These are phyloP conservation scores for Euphorbia corollata DNA, from an alignment of 441 rosid genomes.

Conservation along the genomic window DNA sequence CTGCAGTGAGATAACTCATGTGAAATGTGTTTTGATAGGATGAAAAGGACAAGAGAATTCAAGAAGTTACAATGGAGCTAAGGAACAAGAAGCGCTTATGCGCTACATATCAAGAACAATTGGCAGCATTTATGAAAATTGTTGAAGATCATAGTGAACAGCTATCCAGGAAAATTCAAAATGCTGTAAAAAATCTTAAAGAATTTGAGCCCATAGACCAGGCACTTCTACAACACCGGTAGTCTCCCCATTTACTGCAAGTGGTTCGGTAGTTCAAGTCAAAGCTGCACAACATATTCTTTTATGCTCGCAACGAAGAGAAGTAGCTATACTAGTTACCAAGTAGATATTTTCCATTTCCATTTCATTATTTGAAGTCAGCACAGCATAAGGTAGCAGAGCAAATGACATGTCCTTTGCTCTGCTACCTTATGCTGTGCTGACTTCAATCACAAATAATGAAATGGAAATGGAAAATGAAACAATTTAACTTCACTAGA, in stretches of 20 bases:
- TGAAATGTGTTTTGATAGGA: slow-evolving; percentile 33
- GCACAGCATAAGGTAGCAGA: neutral
- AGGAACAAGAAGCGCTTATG: slow-evolving; percentile 73
- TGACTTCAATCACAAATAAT: neutral
- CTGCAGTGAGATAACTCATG: neutral
- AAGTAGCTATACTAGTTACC: slow-evolving; percentile 7
- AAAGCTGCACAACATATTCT: slow-evolving; percentile 2
- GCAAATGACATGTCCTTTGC: neutral
- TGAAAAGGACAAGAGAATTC: slow-evolving; percentile 69
- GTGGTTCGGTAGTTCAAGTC: slow-evolving; percentile 5
- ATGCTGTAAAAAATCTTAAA: slow-evolving; percentile 51
- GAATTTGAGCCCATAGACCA: slow-evolving; percentile 54
- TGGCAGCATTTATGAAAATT: slow-evolving; percentile 57
- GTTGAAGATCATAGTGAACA: slow-evolving; percentile 49
- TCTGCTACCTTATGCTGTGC: neutral
- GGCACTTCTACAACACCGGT: slow-evolving; percentile 20
- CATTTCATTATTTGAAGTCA: neutral
- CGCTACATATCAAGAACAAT: slow-evolving; percentile 68
- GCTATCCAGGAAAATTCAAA: slow-evolving; percentile 57
- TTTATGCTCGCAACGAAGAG: neutral
- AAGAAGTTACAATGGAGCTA: slow-evolving; percentile 65
- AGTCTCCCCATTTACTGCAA: slow-evolving; percentile 6
- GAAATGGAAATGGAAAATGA: neutral
- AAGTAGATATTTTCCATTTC: neutral
- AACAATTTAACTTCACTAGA: no score